Conservation (phyloP, 2,329 filamentous ascomycete genomes). For the Pseudogymnoascus sp. region DNA sequence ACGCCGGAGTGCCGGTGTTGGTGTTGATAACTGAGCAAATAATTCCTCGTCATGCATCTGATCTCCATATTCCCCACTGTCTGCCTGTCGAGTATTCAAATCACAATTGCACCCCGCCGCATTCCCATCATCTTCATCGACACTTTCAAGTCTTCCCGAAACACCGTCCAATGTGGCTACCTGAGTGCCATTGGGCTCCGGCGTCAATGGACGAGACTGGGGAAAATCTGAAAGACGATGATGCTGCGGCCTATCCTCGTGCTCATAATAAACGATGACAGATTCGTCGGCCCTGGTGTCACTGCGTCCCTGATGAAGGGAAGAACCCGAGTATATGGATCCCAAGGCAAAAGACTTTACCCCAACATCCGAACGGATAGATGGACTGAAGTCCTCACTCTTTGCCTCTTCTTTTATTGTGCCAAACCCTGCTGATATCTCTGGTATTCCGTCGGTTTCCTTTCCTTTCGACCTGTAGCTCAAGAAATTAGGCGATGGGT, state of each 20-base stretch:
- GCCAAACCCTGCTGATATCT: neutral
- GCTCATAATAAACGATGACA: slow-evolving; percentile 21
- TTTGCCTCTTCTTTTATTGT: neutral
- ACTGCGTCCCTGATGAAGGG: neutral
- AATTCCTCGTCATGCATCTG: neutral
- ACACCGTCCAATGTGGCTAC: neutral
- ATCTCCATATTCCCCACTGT: neutral
- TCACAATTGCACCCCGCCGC: neutral
- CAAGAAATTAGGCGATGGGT: neutral
- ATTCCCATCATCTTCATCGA: neutral
- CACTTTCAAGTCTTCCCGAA: neutral
- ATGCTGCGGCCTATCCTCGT: slow-evolving; percentile 15
- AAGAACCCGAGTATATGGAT: neutral
- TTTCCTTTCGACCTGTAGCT: neutral
- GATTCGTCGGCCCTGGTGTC: slow-evolving; percentile 18
- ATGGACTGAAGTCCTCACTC: neutral
- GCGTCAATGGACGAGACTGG: neutral
- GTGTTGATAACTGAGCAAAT: neutral
- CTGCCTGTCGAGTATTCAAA: neutral
- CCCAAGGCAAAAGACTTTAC: slow-evolving; percentile 4
- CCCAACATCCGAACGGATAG: neutral
- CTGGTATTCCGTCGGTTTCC: neutral
- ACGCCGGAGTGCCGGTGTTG: neutral
- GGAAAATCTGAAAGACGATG: neutral
- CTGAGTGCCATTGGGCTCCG: neutral